phyloP scores from a whole-genome alignment of 495 filamentous ascomycete genomes.

The Penicillium herquei region DNA sequence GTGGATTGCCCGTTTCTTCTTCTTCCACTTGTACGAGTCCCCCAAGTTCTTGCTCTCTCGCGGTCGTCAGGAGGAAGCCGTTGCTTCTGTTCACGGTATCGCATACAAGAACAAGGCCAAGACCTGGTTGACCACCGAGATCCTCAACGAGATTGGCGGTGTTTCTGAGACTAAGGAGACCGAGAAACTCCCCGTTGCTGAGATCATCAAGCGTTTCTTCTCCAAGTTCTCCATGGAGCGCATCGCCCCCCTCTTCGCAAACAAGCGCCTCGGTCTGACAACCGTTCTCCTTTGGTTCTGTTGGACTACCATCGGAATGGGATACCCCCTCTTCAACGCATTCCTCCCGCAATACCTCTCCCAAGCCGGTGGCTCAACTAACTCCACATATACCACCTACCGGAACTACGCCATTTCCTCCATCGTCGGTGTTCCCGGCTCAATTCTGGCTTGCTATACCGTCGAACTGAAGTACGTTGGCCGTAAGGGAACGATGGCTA shows the following conservation, averaged over 20 bases:
- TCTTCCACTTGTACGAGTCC: slow-evolving; percentile 78
- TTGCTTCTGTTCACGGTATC: slow-evolving; percentile 63
- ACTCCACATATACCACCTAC: slow-evolving; percentile 50
- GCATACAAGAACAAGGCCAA: slow-evolving; percentile 52
- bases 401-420: slow-evolving; percentile 61
- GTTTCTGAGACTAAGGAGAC: slow-evolving; percentile 32
- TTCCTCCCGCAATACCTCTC: slow-evolving; percentile 59
- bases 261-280: slow-evolving; percentile 46
- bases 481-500: slow-evolving; percentile 58
- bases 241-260: slow-evolving; percentile 53
- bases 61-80: slow-evolving; percentile 70
- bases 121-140: slow-evolving; percentile 53
- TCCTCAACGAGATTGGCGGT: slow-evolving; percentile 55
- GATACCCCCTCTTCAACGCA: slow-evolving; percentile 58
- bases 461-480: slow-evolving; percentile 60
- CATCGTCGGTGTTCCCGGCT: slow-evolving; percentile 57
- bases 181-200: slow-evolving; percentile 33
- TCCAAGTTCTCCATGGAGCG: slow-evolving; percentile 57
- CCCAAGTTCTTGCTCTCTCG: slow-evolving; percentile 77
- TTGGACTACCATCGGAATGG: slow-evolving; percentile 59
- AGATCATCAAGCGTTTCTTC: slow-evolving; percentile 51
- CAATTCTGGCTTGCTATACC: slow-evolving; percentile 52
- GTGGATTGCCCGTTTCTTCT: slow-evolving; percentile 70
- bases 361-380: slow-evolving; percentile 34
- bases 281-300: slow-evolving; percentile 55